Conservation (phyloP, 306 rosid species). For the Dryas drummondii region DNA sequence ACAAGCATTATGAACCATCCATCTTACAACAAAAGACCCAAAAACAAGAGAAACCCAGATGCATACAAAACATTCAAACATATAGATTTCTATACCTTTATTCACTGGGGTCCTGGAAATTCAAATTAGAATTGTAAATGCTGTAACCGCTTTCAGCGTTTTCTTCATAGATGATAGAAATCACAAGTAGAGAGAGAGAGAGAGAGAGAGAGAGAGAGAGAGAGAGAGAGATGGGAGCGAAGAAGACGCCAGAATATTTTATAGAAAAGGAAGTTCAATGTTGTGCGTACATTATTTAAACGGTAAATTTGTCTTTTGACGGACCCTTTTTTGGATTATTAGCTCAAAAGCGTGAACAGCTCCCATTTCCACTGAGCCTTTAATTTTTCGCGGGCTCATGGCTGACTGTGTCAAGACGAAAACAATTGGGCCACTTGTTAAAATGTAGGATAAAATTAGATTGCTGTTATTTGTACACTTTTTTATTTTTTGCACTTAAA, state of each 20-base stretch:
- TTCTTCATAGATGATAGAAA: background rate
- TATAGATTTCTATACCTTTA: background rate
- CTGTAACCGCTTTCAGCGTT: slow-evolving; percentile 5
- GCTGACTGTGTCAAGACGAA: background rate
- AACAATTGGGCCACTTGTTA: background rate
- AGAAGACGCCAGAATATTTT: slow-evolving; percentile 12
- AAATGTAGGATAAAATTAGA: background rate
- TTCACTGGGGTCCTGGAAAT: background rate
- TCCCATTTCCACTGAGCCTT: no score
- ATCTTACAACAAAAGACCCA: background rate
- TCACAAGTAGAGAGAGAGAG: background rate
- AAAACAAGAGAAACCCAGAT: background rate
- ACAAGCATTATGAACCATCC: slow-evolving; percentile 1
- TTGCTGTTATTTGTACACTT: no score
- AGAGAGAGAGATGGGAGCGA: slow-evolving; percentile 9
- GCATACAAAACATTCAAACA: background rate
- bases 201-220: slow-evolving; percentile 8
- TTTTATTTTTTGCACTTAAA: no score
- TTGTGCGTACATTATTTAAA: background rate
- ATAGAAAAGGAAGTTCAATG: background rate
- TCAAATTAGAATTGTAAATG: background rate
- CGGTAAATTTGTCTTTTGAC: background rate
- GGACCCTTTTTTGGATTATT: background rate
- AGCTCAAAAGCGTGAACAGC: background rate
- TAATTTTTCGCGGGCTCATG: no score